Percentiles rank a stretch among this genome's conserved stretches.
Evolutionary conservation across 2,329 filamentous ascomycete species (phyloP).

Genomic region (Ophiostoma piceae): DNA sequence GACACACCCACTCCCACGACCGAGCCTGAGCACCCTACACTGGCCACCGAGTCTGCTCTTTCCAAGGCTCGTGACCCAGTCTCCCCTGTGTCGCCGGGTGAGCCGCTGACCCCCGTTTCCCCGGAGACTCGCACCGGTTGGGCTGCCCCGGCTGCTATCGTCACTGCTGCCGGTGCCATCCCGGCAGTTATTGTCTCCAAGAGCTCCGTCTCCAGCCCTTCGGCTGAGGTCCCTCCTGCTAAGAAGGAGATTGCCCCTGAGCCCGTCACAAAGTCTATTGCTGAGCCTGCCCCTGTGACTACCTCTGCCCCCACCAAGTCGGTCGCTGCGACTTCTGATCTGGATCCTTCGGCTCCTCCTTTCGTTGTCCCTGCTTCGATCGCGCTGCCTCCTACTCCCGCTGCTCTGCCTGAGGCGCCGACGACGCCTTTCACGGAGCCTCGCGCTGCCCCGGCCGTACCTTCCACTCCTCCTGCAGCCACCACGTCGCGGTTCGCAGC

Average conservation of each 20-base stretch:
- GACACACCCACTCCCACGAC: background rate
- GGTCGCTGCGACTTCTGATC: background rate
- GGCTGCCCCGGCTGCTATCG: background rate
- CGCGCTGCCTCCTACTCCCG: background rate
- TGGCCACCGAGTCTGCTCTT: background rate
- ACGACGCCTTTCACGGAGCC: background rate
- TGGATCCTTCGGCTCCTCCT: background rate
- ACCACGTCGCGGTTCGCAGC: background rate
- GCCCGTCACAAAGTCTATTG: background rate
- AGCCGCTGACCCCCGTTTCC: background rate
- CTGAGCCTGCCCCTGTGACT: background rate
- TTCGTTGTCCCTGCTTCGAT: slow-evolving; percentile 1
- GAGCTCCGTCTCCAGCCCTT: background rate
- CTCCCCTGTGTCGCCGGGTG: background rate
- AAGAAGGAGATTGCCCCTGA: background rate
- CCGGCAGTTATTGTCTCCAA: slow-evolving; percentile 8
- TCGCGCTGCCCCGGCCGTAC: background rate
- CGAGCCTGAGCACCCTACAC: background rate
- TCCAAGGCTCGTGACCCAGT: slow-evolving; percentile 4
- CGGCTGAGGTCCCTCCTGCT: background rate
- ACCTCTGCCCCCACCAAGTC: background rate
- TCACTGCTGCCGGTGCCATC: background rate
- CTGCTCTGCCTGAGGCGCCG: background rate
- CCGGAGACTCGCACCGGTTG: background rate
- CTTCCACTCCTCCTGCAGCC: background rate